Evolutionary conservation across 2,329 filamentous ascomycete species (phyloP).

Genomic region (Verticillium klebahnii): DNA sequence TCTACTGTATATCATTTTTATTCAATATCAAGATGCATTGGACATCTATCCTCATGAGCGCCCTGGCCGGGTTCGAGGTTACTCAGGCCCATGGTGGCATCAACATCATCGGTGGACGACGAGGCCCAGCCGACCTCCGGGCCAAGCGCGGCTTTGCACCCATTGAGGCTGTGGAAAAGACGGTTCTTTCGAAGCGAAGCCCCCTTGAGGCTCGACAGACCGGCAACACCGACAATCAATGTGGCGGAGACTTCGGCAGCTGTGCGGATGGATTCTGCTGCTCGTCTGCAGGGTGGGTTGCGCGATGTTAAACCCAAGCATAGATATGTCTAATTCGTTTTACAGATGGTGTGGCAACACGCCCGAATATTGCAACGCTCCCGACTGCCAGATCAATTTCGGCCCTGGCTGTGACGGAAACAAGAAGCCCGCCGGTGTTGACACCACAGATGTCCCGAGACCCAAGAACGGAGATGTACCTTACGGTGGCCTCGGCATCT

Average conservation of each 20-base stretch:
- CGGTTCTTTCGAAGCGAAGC: background rate
- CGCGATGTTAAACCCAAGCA: background rate
- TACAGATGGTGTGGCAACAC: slow-evolving; percentile 22
- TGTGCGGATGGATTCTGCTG: slow-evolving; percentile 27
- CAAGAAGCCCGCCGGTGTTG: slow-evolving; percentile 18
- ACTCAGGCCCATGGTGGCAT: slow-evolving; percentile 18
- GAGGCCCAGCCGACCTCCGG: slow-evolving; percentile 11
- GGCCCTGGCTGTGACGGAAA: slow-evolving; percentile 24
- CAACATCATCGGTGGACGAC: slow-evolving; percentile 4
- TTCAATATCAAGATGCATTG: slow-evolving; percentile 16
- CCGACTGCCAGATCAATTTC: slow-evolving; percentile 22
- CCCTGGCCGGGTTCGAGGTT: slow-evolving; percentile 17
- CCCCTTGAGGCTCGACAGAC: slow-evolving; percentile 13
- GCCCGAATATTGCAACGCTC: slow-evolving; percentile 16
- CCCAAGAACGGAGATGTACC: slow-evolving; percentile 20
- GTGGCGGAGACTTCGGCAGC: slow-evolving; percentile 21
- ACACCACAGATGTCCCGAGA: slow-evolving; percentile 17
- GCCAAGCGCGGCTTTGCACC: slow-evolving; percentile 21
- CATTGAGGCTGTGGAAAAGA: slow-evolving; percentile 14
- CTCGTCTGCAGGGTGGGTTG: slow-evolving; percentile 24
- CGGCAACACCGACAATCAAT: slow-evolving; percentile 17
- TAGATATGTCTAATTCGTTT: background rate
- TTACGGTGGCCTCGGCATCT: slow-evolving; percentile 25
- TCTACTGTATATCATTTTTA: slow-evolving; percentile 2
- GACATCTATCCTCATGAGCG: slow-evolving; percentile 17